Evolutionary conservation across 306 rosid species (phyloP).

Genomic region (Rubus parviflorus): DNA sequence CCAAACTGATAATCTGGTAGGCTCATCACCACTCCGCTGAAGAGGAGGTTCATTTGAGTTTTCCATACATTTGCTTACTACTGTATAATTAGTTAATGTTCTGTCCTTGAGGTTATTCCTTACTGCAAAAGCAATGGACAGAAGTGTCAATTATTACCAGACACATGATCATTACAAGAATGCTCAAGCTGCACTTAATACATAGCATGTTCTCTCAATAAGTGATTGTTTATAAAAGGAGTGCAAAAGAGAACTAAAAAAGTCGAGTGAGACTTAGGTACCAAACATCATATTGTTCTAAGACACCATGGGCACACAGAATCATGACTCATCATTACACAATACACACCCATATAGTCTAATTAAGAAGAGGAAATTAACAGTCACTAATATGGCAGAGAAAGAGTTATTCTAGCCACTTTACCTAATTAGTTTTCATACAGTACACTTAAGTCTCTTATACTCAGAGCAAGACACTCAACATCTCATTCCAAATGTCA

Average conservation of each 20-base stretch:
- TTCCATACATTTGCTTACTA: not conserved
- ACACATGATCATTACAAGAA: constrained; percentile 22
- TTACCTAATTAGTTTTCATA: constrained; percentile 27
- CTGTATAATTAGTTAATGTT: not conserved
- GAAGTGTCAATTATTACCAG: not conserved
- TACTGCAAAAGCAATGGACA: not conserved
- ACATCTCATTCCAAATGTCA: constrained; percentile 90
- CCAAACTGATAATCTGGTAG: not conserved
- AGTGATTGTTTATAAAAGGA: not conserved
- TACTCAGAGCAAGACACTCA: constrained; percentile 63
- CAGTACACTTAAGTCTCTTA: not conserved
- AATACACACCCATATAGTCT: not conserved
- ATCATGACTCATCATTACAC: constrained; percentile 26
- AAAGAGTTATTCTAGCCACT: constrained; percentile 33
- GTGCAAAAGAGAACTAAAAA: not conserved
- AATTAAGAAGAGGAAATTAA: constrained; percentile 29
- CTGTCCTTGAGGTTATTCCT: not conserved
- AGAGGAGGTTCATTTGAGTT: too few relatives aligned
- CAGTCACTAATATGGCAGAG: constrained; percentile 23
- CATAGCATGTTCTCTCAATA: not conserved
- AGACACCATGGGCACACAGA: not conserved
- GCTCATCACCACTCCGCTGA: not conserved
- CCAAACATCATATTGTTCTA: constrained; percentile 24
- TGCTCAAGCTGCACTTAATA: not conserved
- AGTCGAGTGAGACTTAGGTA: constrained; percentile 1